phyloP scores from a whole-genome alignment of 257 asterid genomes.

The Dorcoceras hygrometricum region DNA sequence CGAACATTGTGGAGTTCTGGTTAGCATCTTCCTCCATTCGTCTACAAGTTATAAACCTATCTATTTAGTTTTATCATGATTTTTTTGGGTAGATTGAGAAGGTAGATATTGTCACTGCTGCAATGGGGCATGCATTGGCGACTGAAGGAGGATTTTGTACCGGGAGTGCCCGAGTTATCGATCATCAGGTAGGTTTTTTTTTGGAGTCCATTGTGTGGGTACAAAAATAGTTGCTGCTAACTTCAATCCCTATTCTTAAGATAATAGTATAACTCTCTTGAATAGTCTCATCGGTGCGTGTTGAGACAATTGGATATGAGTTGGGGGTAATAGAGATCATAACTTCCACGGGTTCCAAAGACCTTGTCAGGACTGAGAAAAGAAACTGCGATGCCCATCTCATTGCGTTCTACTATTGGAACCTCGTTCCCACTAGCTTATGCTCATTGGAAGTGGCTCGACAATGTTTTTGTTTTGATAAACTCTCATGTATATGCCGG shows the following conservation, averaged over 20 bases:
- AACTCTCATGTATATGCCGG: background rate
- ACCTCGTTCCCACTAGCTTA: background rate
- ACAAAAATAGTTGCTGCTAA: conserved; percentile 19
- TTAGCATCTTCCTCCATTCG: conserved; percentile 34
- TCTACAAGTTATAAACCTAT: conserved; percentile 24
- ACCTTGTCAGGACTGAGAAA: background rate
- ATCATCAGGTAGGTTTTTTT: conserved; percentile 67
- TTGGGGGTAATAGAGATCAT: background rate
- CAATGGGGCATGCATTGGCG: conserved; percentile 96
- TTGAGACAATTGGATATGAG: conserved; percentile 4
- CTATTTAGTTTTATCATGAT: conserved; percentile 14
- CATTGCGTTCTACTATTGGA: background rate
- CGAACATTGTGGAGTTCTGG: conserved; percentile 73
- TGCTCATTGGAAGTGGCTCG: background rate
- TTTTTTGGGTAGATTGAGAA: conserved; percentile 62
- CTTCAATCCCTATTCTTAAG: background rate
- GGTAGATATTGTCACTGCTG: conserved; percentile 87
- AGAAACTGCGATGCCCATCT: conserved; percentile 1
- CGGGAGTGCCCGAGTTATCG: conserved; percentile 86
- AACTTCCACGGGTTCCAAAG: background rate
- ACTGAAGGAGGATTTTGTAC: conserved; percentile 99
- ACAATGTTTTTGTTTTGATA: background rate
- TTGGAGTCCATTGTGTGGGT: background rate
- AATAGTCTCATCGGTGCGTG: background rate
- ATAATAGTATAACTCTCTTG: conserved; percentile 12